Evolutionary conservation across 2,329 filamentous ascomycete genomes (phyloP).

Genomic region (Arthroderma sp.): DNA sequence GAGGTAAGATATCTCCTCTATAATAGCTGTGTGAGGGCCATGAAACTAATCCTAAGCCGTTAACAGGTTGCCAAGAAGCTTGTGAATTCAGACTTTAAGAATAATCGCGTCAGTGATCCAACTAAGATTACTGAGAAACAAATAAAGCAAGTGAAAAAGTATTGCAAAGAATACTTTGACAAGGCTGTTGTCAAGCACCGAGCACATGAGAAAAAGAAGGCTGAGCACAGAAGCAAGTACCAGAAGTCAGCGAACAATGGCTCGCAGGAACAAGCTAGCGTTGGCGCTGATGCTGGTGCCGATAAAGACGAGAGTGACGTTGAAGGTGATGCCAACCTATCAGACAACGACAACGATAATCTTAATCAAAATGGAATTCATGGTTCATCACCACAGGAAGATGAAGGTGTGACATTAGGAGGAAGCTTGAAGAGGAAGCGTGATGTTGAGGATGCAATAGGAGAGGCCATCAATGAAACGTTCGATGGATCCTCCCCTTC

Average conservation of each 20-base stretch:
- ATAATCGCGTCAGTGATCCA: constrained; percentile 72
- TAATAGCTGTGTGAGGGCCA: not conserved
- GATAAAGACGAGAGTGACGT: constrained; percentile 17
- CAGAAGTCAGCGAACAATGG: not conserved
- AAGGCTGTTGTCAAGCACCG: constrained; percentile 69
- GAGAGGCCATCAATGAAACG: constrained; percentile 16
- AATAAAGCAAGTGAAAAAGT: constrained; percentile 68
- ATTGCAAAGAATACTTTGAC: constrained; percentile 75
- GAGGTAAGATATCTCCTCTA: constrained; percentile 36
- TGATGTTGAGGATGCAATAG: constrained; percentile 16
- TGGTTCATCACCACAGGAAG: constrained; percentile 33
- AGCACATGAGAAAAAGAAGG: constrained; percentile 54
- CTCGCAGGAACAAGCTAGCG: constrained; percentile 8
- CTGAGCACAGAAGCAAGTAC: constrained; percentile 31
- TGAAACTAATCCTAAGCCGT: constrained; percentile 43
- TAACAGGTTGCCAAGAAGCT: constrained; percentile 67
- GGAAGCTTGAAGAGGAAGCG: constrained; percentile 16
- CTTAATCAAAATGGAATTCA: constrained; percentile 29
- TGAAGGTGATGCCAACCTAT: constrained; percentile 28
- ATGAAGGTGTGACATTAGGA: constrained; percentile 18
- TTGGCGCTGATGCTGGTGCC: not conserved
- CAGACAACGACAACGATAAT: constrained; percentile 30
- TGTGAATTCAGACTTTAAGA: constrained; percentile 83
- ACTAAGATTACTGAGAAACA: constrained; percentile 66
- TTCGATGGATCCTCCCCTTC: constrained; percentile 14